Evolutionary conservation across 345 rosid species (phyloP).

Genomic region (Pistacia integerrima): DNA sequence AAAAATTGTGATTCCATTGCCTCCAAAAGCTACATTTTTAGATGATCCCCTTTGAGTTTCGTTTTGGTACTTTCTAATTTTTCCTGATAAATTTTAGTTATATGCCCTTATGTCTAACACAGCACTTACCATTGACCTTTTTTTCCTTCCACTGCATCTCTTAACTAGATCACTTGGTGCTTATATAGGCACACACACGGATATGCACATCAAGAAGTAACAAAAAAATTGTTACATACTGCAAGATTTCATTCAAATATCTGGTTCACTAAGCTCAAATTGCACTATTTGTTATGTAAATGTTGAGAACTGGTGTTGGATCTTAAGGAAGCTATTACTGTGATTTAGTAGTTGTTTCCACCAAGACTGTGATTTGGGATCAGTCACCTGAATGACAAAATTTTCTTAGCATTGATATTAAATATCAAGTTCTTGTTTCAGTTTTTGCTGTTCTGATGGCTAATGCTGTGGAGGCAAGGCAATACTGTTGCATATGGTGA

Average conservation of each 20-base stretch:
- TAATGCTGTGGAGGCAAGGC: neutral
- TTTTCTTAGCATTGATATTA: neutral
- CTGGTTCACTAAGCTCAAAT: neutral
- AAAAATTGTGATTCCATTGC: slow-evolving; percentile 83
- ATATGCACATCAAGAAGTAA: too few relatives aligned
- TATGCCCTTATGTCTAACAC: neutral
- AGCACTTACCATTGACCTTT: neutral
- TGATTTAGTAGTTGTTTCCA: too few relatives aligned
- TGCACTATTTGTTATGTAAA: neutral
- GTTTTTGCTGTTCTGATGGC: neutral
- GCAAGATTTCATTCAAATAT: neutral
- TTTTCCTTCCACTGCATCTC: neutral
- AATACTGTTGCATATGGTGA: neutral
- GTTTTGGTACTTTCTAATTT: slow-evolving; percentile 64
- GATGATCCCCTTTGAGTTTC: slow-evolving; percentile 98
- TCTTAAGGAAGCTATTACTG: neutral
- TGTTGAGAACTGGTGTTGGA: neutral
- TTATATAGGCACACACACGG: neutral
- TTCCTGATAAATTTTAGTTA: neutral
- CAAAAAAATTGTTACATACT: too few relatives aligned
- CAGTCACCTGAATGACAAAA: neutral
- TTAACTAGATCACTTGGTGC: neutral
- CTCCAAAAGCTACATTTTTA: slow-evolving; percentile 83
- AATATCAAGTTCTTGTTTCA: neutral
- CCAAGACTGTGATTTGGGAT: neutral